phyloP scores from a whole-genome alignment of 2,329 filamentous ascomycete genomes.

The Metarhizium sp. region DNA sequence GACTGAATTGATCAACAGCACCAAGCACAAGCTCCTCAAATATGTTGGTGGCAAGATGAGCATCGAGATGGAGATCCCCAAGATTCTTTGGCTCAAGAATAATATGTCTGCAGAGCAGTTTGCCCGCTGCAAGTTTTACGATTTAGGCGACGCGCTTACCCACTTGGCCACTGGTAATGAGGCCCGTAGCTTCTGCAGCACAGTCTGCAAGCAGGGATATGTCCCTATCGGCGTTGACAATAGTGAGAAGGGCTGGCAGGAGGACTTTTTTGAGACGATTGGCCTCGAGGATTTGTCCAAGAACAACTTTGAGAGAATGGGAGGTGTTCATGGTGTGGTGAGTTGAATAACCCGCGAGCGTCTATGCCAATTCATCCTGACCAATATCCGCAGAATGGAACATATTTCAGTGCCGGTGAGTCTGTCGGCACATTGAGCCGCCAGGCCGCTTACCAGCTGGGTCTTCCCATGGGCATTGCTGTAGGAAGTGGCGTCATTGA shows the following conservation, averaged over 20 bases:
- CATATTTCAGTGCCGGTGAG: slow-evolving; percentile 86
- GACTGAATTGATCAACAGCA: slow-evolving; percentile 87
- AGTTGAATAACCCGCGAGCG: neutral
- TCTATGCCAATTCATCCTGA: slow-evolving; percentile 7
- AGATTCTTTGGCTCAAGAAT: slow-evolving; percentile 97
- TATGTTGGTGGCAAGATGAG: slow-evolving; percentile 98
- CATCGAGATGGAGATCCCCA: slow-evolving; percentile 99
- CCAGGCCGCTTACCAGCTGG: slow-evolving; percentile 73
- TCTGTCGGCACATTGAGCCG: slow-evolving; percentile 78
- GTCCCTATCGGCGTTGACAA: slow-evolving; percentile 96
- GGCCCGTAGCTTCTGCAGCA: slow-evolving; percentile 87
- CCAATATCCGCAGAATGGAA: slow-evolving; percentile 60
- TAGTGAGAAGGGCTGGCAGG: slow-evolving; percentile 96
- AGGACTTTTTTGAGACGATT: slow-evolving; percentile 82
- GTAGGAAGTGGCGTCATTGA: slow-evolving; percentile 96
- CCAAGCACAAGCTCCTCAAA: slow-evolving; percentile 81
- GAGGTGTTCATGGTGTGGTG: slow-evolving; percentile 89
- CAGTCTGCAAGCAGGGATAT: slow-evolving; percentile 94
- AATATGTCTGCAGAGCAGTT: slow-evolving; percentile 92
- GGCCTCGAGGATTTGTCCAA: slow-evolving; percentile 77
- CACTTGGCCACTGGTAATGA: slow-evolving; percentile 90
- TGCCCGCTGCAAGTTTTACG: slow-evolving; percentile 91
- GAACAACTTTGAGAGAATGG: slow-evolving; percentile 86
- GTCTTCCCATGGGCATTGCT: slow-evolving; percentile 77
- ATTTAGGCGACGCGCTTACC: slow-evolving; percentile 84